These are phyloP conservation scores for Hypoxylon perforatum DNA, from an alignment of 495 filamentous ascomycete species.

Conservation along the genomic window DNA sequence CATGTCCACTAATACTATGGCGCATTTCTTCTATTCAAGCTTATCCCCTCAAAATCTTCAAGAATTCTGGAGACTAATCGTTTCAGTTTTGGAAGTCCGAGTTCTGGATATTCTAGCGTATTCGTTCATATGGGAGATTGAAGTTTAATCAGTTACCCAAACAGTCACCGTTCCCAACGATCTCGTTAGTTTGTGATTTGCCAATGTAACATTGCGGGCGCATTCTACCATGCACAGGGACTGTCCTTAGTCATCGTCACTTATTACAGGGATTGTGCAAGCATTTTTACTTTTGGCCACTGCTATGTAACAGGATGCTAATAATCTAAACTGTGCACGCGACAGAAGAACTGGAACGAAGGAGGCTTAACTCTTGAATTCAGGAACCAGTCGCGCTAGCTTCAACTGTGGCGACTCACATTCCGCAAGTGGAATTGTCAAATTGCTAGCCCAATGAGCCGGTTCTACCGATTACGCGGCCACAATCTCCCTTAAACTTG, in stretches of 20 bases:
- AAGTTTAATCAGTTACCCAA: slow-evolving; percentile 18
- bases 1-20: slow-evolving; percentile 19
- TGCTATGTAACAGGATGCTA: too few relatives aligned
- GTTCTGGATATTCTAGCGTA: neutral
- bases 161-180: neutral
- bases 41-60: slow-evolving; percentile 2
- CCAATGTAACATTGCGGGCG: slow-evolving; percentile 22
- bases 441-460: slow-evolving; percentile 20
- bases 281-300: too few relatives aligned
- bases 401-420: slow-evolving; percentile 4
- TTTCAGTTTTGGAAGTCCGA: slow-evolving; percentile 17
- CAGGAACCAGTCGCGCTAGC: neutral
- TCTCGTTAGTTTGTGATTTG: slow-evolving; percentile 18
- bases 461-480: slow-evolving; percentile 29
- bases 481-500: slow-evolving; percentile 15
- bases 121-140: slow-evolving; percentile 1
- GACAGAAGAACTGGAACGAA: neutral
- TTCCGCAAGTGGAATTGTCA: slow-evolving; percentile 21
- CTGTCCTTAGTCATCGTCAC: too few relatives aligned
- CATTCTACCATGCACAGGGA: slow-evolving; percentile 9
- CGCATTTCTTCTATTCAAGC: slow-evolving; percentile 1
- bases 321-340: slow-evolving; percentile 2
- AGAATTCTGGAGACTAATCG: slow-evolving; percentile 17
- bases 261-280: too few relatives aligned
- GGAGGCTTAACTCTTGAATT: slow-evolving; percentile 4